Percentiles rank a stretch among this genome's conserved stretches.
Conservation (phyloP, 2,329 filamentous ascomycete genomes). For the Colletotrichum horii region DNA sequence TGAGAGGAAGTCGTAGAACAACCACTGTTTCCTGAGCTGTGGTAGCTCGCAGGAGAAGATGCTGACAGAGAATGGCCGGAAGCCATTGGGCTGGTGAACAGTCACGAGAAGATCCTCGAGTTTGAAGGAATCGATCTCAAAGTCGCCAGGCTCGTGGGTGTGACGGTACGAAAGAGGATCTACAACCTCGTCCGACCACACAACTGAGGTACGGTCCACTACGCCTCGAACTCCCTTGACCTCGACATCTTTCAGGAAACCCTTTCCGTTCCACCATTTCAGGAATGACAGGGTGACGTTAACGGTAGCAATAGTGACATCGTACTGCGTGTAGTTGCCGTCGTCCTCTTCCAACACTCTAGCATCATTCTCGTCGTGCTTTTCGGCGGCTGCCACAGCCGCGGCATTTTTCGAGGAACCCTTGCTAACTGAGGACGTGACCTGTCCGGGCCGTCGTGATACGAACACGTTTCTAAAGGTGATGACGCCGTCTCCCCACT, state of each 20-base stretch:
- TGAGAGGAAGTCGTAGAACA: conserved; percentile 96
- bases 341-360: conserved; percentile 70
- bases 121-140: conserved; percentile 96
- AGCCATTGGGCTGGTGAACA: conserved; percentile 85
- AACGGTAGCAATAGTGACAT: conserved; percentile 91
- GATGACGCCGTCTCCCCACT: conserved; percentile 94
- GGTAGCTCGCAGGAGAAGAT: conserved; percentile 96
- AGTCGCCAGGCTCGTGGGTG: conserved; percentile 88
- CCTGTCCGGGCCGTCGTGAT: conserved; percentile 85
- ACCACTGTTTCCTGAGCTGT: conserved; percentile 90
- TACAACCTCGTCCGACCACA: conserved; percentile 69
- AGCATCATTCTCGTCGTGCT: conserved; percentile 54
- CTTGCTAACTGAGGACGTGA: conserved; percentile 84
- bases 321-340: conserved; percentile 97
- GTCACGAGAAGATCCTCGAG: conserved; percentile 93
- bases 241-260: conserved; percentile 88
- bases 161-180: conserved; percentile 90
- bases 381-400: conserved; percentile 80
- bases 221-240: conserved; percentile 93
- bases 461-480: conserved; percentile 97
- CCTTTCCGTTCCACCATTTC: conserved; percentile 99
- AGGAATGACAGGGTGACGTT: conserved; percentile 96
- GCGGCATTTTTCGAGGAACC: conserved; percentile 86
- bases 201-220: conserved; percentile 85
- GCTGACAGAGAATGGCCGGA: conserved; percentile 94